Base-by-base conservation (phyloP, 1,139 yeast genomes). In the Candida tunisiensis region DNA sequence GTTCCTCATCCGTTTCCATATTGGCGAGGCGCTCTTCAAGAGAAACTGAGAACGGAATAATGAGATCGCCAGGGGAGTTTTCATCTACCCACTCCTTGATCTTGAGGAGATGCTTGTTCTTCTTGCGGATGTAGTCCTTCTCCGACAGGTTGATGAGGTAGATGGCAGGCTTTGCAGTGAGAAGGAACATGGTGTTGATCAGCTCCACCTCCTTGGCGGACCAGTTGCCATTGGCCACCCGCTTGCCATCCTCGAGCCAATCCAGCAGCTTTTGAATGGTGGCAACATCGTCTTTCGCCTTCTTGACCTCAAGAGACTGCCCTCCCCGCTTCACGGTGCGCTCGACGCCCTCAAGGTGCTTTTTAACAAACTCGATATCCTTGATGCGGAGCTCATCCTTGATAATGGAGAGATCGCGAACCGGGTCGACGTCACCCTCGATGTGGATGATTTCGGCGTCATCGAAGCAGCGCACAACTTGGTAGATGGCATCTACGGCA, bases 1-100 rank as follows among this genome's bases (percentile, higher is more conserved):
- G 77, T 62, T 88, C 98, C 51, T 72, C 96, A 44, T 80, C 93
- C 34, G 75, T 59, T 50, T 65, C 88, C 88, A 88, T 72, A 41
- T 65, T 73, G 26, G 96, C 79, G 46, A 88, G 68, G 57, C 79
- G 80, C 59, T 85, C 95, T 66, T 88, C 99, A 41, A 82, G 67
- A 36, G 75, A 75, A 31, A 88, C 95, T 28, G 93, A 77, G 53
- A 88, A 69, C 51, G 99, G 99, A 41, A 88, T 82, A 49, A 88
- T 79, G 38, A 75, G 54, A 57, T 88, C 99, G 47, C 96, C 96
- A 39, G 95, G 91, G 30, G 95, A 85, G 65, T 70, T 64, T 44
- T 63, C 61, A 59, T 91, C 96, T 48, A 91, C 79, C 99, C 99
- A 88, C 64, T 85, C 85, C 65, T 88, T 88, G 56, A 88, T 85